These are phyloP conservation scores for Xylariales sp. DNA, from an alignment of 2,329 filamentous ascomycete species.

Conservation along the genomic window DNA sequence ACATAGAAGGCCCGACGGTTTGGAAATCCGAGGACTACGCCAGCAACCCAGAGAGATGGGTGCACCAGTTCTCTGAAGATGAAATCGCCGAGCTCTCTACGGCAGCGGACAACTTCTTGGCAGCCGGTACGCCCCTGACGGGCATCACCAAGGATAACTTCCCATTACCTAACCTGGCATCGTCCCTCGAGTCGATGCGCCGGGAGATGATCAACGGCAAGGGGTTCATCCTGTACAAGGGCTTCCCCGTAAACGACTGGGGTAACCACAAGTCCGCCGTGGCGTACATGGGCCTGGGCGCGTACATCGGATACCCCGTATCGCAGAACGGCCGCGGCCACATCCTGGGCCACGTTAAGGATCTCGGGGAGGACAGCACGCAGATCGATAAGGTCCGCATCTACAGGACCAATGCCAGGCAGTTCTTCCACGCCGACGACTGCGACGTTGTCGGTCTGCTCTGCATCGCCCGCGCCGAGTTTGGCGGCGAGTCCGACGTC, in stretches of 20 bases:
- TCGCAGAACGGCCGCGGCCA: constrained; percentile 78
- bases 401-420: constrained; percentile 79
- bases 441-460: constrained; percentile 78
- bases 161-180: constrained; percentile 50
- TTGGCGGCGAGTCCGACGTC: constrained; percentile 81
- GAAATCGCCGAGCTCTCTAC: constrained; percentile 59
- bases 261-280: constrained; percentile 74
- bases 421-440: constrained; percentile 85
- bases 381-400: constrained; percentile 86
- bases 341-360: constrained; percentile 85
- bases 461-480: constrained; percentile 71
- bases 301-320: constrained; percentile 83
- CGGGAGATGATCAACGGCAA: constrained; percentile 75
- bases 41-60: constrained; percentile 61
- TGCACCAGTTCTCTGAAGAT: constrained; percentile 56
- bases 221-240: constrained; percentile 86
- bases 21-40: constrained; percentile 62
- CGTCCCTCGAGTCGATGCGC: constrained; percentile 50
- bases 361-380: constrained; percentile 74
- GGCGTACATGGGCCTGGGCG: constrained; percentile 86
- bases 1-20: constrained; percentile 62
- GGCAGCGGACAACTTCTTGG: constrained; percentile 60
- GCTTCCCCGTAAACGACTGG: constrained; percentile 74
- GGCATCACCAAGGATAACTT: constrained; percentile 59
- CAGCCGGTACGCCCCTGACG: constrained; percentile 55